Evolutionary conservation across 1,284 basidiomycete species (phyloP).

Genomic region (Bjerkandera adusta): DNA sequence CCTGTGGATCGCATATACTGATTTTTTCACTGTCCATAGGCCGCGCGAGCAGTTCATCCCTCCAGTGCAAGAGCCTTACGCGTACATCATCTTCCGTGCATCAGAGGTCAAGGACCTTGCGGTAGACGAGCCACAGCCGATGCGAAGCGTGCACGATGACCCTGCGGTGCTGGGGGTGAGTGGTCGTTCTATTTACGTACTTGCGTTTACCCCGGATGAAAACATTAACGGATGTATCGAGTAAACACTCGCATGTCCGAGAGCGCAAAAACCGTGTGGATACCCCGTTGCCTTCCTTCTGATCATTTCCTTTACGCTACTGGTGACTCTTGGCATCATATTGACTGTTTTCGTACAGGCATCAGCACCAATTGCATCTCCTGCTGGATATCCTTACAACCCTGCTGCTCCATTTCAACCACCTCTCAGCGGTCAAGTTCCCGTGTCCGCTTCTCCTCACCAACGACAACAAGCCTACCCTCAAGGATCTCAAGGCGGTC

Average conservation of each 20-base stretch:
- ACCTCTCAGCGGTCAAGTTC: constrained; percentile 20
- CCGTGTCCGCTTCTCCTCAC: constrained; percentile 24
- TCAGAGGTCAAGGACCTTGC: constrained; percentile 80
- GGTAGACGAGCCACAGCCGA: constrained; percentile 62
- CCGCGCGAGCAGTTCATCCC: constrained; percentile 73
- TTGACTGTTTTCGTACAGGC: constrained; percentile 21
- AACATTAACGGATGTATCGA: constrained; percentile 50
- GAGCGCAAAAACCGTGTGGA: constrained; percentile 57
- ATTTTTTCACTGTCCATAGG: constrained; percentile 35
- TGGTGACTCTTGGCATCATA: background rate
- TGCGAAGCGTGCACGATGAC: constrained; percentile 70
- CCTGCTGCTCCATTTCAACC: constrained; percentile 25
- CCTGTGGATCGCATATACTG: constrained; percentile 16
- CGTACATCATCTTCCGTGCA: constrained; percentile 81
- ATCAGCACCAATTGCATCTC: constrained; percentile 28
- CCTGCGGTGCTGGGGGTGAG: constrained; percentile 75
- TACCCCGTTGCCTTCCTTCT: constrained; percentile 63
- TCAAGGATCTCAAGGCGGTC: constrained; percentile 25
- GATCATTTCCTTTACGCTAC: constrained; percentile 10
- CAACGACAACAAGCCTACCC: constrained; percentile 25
- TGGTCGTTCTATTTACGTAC: constrained; percentile 21
- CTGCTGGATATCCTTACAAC: constrained; percentile 24
- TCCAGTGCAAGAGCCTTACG: constrained; percentile 73
- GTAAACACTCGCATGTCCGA: constrained; percentile 40
- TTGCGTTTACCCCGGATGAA: constrained; percentile 36